Evolutionary conservation across 257 asterid species (phyloP), one percentile per base, ranked within the genome.

Genomic region (Solanum corneliomulleri): DNA sequence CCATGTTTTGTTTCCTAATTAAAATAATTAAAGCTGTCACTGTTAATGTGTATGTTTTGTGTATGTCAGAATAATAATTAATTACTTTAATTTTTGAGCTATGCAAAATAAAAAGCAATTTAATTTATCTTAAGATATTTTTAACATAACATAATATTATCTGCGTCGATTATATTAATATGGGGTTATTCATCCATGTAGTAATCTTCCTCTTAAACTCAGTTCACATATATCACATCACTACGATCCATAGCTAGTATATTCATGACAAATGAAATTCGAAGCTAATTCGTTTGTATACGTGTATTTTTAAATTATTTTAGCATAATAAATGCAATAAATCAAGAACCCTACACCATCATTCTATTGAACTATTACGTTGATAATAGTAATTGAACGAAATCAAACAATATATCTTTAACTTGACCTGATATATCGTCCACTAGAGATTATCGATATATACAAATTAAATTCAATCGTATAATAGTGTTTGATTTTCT

Each of bases 1-100:
- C 86, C 94, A 89, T 92, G 91, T 92, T 93, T 89, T 89, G 84
- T 88, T 88, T 76, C 80, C 89, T 37, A 21, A 23, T 41, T 81
- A 41, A 88, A 90, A 45, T 62, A 76, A 18, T 58, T 83, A 84
- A 69, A 20, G 71, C 20, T 37, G 82, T 7, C 82, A 74, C 18
- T 83, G 62, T 29, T 45, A 25, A 4, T 14, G 85, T 29, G 85
- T 49, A 4, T 44, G 25, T 83, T 62, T 52, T 58, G 13, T 62
- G 56, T 39, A 64, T 66, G 66, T 45, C 80, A 84, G 42, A 13
- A 39, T 7, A 45, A 21, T 58, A 58, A 25, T 82, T 9, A 33
- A 66, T 82, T 10, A 14, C 45, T 66, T 84, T 39, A 60, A 70
- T 25, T 18, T 80, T 80, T 80, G 29, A 80, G 45, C 14, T 9